phyloP scores from a whole-genome alignment of 2,329 filamentous ascomycete genomes.

The Aspergillus alliaceus region DNA sequence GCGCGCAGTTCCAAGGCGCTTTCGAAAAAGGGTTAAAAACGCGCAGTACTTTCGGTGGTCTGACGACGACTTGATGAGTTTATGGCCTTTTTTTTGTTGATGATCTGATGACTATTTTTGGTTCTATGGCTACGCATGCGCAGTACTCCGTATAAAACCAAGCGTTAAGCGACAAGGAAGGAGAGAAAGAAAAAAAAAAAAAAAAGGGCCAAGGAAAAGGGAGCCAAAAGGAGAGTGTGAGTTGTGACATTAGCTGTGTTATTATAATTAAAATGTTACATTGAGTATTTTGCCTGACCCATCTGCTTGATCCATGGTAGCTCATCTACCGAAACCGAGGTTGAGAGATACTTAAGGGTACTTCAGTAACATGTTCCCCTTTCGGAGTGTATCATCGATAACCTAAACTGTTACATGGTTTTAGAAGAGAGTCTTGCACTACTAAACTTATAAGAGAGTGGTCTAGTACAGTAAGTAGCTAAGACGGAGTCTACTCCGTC shows the following conservation, averaged over 20 bases:
- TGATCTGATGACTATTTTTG: neutral
- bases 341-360: too few relatives aligned
- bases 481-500: too few relatives aligned
- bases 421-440: too few relatives aligned
- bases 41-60: neutral
- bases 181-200: neutral
- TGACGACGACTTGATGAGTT: neutral
- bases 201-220: neutral
- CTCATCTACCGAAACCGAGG: too few relatives aligned
- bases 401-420: too few relatives aligned
- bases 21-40: conserved; percentile 6
- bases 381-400: too few relatives aligned
- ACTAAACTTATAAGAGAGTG: too few relatives aligned
- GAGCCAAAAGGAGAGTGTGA: neutral
- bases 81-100: neutral
- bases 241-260: neutral
- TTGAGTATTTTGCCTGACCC: too few relatives aligned
- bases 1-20: conserved; percentile 34
- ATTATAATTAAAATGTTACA: too few relatives aligned
- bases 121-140: neutral
- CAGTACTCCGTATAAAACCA: neutral
- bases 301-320: too few relatives aligned
- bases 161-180: neutral
- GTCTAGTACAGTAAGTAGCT: too few relatives aligned
- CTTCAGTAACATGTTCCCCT: too few relatives aligned